Evolutionary conservation across 495 filamentous ascomycete species (phyloP), one percentile per base, ranked within the genome.

Genomic region (Penicillium subrubescens): DNA sequence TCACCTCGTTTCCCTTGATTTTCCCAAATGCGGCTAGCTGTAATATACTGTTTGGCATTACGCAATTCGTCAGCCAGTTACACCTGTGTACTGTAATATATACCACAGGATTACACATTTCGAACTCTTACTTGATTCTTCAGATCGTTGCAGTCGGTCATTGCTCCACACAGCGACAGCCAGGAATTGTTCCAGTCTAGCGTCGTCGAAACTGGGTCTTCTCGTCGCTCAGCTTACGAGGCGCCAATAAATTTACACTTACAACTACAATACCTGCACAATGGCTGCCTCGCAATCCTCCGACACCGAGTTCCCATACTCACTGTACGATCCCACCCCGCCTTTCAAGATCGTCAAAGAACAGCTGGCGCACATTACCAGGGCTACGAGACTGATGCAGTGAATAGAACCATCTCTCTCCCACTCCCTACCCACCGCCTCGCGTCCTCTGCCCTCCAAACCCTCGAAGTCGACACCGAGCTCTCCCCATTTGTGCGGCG

Each of bases 391-490:
- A 37, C 59, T 61, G 7, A 61, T 27, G 19, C 44, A 11, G 11
- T 23, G 5, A 29, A 37, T 21, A 97, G 94, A 62, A 89, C 83
- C 27, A 87, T 98, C 66, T 83, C 87, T 61, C 81, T 97, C 54
- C 95, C 96, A 37, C 88, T 99, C 67, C 95, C 94, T 25, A 91
- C 88, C 52, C 79, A 89, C 35, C 89, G 89, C 62, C 88, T 98
- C 39, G 94, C 94, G 10, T 85, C 83, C 27, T 86, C 89, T 39
- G 92, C 95, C 39, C 83, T 90, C 8, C 87, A 84, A 68, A 85
- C 92, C 33, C 80, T 99, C 46, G 81, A 87, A 59, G 95, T 99
- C 56, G 95, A 99, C 77, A 80, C 88, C 66, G 95, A 99, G 71
- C 84, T 98, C 29, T 97, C 95, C 12, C 83, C 89, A 5, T 85